Base-by-base conservation (phyloP, 1,284 basidiomycete genomes). In the Schizophyllum commune region DNA sequence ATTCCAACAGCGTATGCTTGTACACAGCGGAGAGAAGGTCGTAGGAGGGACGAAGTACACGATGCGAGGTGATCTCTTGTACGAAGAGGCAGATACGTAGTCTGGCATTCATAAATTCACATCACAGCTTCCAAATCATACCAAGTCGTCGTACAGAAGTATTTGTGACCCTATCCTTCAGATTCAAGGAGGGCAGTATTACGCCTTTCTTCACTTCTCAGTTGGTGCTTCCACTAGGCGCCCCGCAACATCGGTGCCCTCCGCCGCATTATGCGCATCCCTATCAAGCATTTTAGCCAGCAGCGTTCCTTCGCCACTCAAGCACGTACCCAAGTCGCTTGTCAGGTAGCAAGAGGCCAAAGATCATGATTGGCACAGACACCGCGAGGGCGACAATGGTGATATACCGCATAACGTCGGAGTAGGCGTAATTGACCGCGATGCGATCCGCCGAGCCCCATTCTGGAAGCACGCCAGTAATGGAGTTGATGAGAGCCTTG, bases 1-100 rank as follows among this genome's bases (percentile, higher is more conserved):
- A n/a, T 77, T 76, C 54, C 75, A 78, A 61, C 75, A 77, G 64
- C 63, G 75, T n/a, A 73, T 73, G 70, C 65, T 78, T n/a, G 60
- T 75, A 6, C 76, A 77, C 58, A 77, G 74, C 53, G 75, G 76
- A 15, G 75, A 77, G 63, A 69, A 72, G 61, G 74, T 76, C 4
- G 60, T 63, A 2, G 62, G 66, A 4, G 75, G 75, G 7, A 61
- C 71, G n/a, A 76, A 77, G 60, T 75, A 76, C 61, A 76, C 73
- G 1, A 71, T 77, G 70, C 65, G 76, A 56, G 69, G 70, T 54
- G 75, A 76, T 61, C 73, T 77, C 32, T 67, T 77, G 70, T 76
- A 71, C 60, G 67, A 72, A 60, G 65, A 72, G 59, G 61, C 27
- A 62, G 4, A 47, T 8, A 8, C 13, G 17, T 11, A 47, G 8